Evolutionary conservation across 2,329 filamentous ascomycete species (phyloP), one percentile per base, ranked within the genome.

Genomic region (Aspergillus sp.): DNA sequence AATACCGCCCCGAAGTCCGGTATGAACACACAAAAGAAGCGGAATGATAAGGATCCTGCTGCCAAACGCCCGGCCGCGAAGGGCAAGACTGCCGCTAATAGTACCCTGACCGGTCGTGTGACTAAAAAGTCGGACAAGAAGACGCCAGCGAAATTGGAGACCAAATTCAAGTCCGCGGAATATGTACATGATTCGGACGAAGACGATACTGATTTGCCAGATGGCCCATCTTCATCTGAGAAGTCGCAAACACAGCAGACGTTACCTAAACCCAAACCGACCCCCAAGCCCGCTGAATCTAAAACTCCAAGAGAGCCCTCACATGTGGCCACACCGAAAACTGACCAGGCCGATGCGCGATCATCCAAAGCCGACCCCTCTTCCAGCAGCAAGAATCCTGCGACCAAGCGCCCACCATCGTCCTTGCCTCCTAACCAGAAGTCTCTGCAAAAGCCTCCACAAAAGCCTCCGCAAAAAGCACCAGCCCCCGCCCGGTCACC

Each of bases 401-500:
- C 74, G 37, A 68, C 70, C 14, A 74, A 76, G 58, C 67, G 73
- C 43, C 68, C 70, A 15, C 62, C 70, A 21, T 65, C 69, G 71
- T 77, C 70, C 56, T 76, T 68, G 61, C 70, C 65, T 50, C 76
- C 73, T 21, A 85, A 77, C 25, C 60, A 60, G 31, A 66, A 61
- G 59, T 84, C 83, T 31, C 27, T 8, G 9, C 60, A 60, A 31
- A 66, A 61, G 59, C 84, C 83, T 31, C 27, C 9, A 9, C 60
- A 60, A 31, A 66, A 61, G 58, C 84, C 83, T 43, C 83, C 85
- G 2, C 82, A 81, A 66, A 87, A 87, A 53, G 84, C 84, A 2
- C 87, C 85, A 15, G 84, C 84, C 12, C 79, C 87, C 11, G 84
- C 82, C 9, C 84, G 83, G 6, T 86, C 85, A 2, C 83, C 84